Percentiles rank a stretch among this genome's conserved stretches.
Evolutionary conservation across 805 yeast genomes (phyloP).

Genomic region (Schizosaccharomyces octosporus): DNA sequence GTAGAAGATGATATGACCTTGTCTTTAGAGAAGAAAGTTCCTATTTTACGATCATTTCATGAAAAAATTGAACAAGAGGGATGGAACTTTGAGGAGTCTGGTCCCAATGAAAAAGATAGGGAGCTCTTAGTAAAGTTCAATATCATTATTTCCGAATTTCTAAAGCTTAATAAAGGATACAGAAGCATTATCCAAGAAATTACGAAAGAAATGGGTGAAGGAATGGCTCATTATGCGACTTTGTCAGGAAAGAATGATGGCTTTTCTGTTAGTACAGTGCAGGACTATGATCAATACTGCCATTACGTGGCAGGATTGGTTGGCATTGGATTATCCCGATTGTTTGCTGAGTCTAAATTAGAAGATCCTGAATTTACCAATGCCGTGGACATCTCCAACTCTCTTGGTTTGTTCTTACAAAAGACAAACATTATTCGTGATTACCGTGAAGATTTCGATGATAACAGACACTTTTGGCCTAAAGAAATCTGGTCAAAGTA

Average conservation of each 20-base stretch:
- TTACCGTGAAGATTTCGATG: slow-evolving; percentile 71
- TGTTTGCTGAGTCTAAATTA: slow-evolving; percentile 53
- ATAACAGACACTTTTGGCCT: slow-evolving; percentile 92
- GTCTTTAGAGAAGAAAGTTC: slow-evolving; percentile 44
- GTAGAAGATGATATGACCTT: slow-evolving; percentile 89
- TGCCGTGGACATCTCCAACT: slow-evolving; percentile 17
- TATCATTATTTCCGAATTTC: slow-evolving; percentile 41
- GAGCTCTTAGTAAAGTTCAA: slow-evolving; percentile 61
- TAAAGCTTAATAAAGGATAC: slow-evolving; percentile 45
- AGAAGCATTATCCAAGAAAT: slow-evolving; percentile 58
- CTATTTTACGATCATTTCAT: slow-evolving; percentile 45
- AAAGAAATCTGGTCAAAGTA: slow-evolving; percentile 75
- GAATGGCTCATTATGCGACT: slow-evolving; percentile 70
- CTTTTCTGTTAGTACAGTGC: slow-evolving; percentile 52
- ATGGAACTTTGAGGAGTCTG: slow-evolving; percentile 37
- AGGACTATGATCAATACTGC: slow-evolving; percentile 77
- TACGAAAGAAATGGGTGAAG: slow-evolving; percentile 75
- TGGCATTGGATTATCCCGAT: slow-evolving; percentile 79
- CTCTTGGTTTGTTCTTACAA: slow-evolving; percentile 89
- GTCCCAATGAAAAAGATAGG: slow-evolving; percentile 54
- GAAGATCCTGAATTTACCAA: slow-evolving; percentile 25
- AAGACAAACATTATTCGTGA: slow-evolving; percentile 92
- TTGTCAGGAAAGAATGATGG: slow-evolving; percentile 51
- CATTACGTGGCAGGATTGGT: slow-evolving; percentile 94
- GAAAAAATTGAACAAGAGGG: slow-evolving; percentile 34